phyloP scores from a whole-genome alignment of 208 protist species.

The Wallacemonas sp. region DNA sequence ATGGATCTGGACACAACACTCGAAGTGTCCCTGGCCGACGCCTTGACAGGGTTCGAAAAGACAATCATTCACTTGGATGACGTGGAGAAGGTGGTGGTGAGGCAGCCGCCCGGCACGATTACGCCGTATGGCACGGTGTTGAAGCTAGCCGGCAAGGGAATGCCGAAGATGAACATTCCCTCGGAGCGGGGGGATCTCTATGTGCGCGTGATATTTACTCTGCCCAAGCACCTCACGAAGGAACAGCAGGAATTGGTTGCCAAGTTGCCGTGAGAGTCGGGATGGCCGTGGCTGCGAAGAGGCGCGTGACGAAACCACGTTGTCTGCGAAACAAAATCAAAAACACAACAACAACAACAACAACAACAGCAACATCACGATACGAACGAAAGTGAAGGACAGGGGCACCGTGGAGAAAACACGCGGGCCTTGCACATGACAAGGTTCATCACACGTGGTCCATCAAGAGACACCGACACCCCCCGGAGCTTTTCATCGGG shows the following conservation, averaged over 20 bases:
- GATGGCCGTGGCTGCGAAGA: no score
- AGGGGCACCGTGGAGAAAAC: no score
- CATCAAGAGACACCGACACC: no score
- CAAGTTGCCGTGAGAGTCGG: conserved; percentile 22
- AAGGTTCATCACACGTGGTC: no score
- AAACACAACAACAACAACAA: no score
- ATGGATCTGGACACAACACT: conserved; percentile 81
- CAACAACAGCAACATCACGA: no score
- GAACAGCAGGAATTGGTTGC: conserved; percentile 44
- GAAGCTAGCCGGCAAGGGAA: conserved; percentile 85
- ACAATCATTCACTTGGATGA: conserved; percentile 88
- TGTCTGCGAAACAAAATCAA: no score
- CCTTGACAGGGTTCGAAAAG: conserved; percentile 89
- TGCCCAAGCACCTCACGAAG: conserved; percentile 66
- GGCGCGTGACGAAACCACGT: no score
- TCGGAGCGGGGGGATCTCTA: conserved; percentile 91
- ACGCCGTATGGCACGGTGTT: conserved; percentile 76
- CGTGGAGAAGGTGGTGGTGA: conserved; percentile 45
- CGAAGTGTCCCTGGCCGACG: conserved; percentile 82
- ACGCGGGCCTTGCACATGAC: no score
- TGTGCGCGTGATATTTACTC: conserved; percentile 73
- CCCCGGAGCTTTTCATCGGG: no score
- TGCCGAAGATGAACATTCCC: conserved; percentile 86
- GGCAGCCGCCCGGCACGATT: conserved; percentile 26
- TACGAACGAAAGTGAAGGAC: no score